Evolutionary conservation across 2,329 filamentous ascomycete genomes (phyloP).

Genomic region (Blumeria graminis): DNA sequence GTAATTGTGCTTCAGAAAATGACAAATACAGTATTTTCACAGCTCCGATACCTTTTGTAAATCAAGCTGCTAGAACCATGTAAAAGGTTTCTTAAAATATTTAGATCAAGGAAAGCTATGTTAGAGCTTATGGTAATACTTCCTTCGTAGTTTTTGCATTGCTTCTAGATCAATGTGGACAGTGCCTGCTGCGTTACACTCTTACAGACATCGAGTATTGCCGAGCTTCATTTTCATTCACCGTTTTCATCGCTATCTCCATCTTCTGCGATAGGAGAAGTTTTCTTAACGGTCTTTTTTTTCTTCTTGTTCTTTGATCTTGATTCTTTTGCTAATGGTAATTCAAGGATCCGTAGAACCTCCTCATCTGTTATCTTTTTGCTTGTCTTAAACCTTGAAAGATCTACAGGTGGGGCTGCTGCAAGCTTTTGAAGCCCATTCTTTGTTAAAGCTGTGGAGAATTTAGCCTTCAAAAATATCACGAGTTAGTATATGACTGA

Average conservation of each 20-base stretch:
- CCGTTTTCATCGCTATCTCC: constrained; percentile 17
- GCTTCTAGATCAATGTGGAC: too few relatives aligned
- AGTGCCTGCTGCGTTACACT: too few relatives aligned
- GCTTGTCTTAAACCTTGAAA: constrained; percentile 70
- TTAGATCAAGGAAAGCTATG: too few relatives aligned
- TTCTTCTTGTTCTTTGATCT: constrained; percentile 77
- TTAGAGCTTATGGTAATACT: too few relatives aligned
- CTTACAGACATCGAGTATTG: too few relatives aligned
- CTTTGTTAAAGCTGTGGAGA: constrained; percentile 64
- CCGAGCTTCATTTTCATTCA: constrained; percentile 3
- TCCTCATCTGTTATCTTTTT: constrained; percentile 98
- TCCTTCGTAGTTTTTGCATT: too few relatives aligned
- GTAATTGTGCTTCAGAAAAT: too few relatives aligned
- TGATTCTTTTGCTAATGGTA: constrained; percentile 64
- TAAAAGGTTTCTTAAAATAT: too few relatives aligned
- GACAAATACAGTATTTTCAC: too few relatives aligned
- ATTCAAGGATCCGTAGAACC: constrained; percentile 79
- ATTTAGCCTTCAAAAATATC: not conserved
- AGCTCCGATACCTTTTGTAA: too few relatives aligned
- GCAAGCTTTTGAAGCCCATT: constrained; percentile 79
- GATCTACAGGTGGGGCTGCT: constrained; percentile 48
- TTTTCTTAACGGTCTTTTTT: constrained; percentile 29
- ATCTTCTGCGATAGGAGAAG: constrained; percentile 13
- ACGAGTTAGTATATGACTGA: constrained; percentile 25
- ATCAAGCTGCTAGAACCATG: too few relatives aligned